phyloP scores from a whole-genome alignment of 805 yeast genomes.

The Dipodascus geniculatus region DNA sequence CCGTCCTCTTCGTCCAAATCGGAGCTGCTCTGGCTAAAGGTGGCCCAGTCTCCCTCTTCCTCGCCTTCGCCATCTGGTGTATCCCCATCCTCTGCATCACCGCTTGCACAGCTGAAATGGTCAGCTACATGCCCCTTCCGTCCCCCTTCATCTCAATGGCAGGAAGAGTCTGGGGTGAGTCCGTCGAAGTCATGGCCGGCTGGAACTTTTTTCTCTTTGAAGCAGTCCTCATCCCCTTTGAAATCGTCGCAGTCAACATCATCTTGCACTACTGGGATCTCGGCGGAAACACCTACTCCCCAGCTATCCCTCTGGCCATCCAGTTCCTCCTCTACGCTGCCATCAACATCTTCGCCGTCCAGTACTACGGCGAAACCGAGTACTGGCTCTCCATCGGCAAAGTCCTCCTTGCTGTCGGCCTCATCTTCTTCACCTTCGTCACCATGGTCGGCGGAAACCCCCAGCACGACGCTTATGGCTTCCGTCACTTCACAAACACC shows the following conservation, averaged over 20 bases:
- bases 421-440: conserved; percentile 61
- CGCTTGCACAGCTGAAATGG: conserved; percentile 66
- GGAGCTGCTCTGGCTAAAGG: conserved; percentile 53
- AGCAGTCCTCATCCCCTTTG: conserved; percentile 72
- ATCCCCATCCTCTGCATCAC: conserved; percentile 57
- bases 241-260: conserved; percentile 68
- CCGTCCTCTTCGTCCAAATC: conserved; percentile 65
- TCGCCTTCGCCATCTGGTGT: conserved; percentile 60
- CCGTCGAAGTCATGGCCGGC: conserved; percentile 63
- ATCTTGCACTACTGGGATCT: conserved; percentile 71
- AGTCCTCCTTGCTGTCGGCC: conserved; percentile 61
- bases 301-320: conserved; percentile 56
- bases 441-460: conserved; percentile 90
- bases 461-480: conserved; percentile 46
- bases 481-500: conserved; percentile 43
- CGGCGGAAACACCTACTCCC: conserved; percentile 31
- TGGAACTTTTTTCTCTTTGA: conserved; percentile 73
- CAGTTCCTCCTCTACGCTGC: conserved; percentile 52
- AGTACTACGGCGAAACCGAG: conserved; percentile 70
- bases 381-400: conserved; percentile 70
- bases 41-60: conserved; percentile 58
- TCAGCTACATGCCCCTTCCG: conserved; percentile 59
- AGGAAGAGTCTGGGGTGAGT: conserved; percentile 64
- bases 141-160: conserved; percentile 71
- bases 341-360: conserved; percentile 64